phyloP scores from a whole-genome alignment of 768 basidiomycete species.

The Cyathus striatus region DNA sequence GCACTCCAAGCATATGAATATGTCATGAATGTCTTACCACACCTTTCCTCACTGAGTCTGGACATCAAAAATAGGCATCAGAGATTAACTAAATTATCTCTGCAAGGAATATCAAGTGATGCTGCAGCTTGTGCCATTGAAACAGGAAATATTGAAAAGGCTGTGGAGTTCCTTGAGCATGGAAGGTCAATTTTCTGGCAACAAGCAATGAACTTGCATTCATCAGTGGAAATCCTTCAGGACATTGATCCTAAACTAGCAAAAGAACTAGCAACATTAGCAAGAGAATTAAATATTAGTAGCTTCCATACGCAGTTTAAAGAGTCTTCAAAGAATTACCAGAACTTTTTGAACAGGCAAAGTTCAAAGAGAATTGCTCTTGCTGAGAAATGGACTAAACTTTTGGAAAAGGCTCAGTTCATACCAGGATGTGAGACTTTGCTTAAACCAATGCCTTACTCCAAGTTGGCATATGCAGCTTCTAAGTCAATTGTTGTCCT shows the following conservation, averaged over 20 bases:
- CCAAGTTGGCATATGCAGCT: neutral
- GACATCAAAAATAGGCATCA: slow-evolving; percentile 2
- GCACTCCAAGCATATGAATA: slow-evolving; percentile 6
- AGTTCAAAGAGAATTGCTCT: neutral
- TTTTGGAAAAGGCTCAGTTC: neutral
- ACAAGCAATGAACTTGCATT: neutral
- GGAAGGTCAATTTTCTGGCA: slow-evolving; percentile 1
- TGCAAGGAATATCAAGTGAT: neutral
- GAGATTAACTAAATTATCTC: slow-evolving; percentile 1
- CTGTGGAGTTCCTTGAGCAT: slow-evolving; percentile 9
- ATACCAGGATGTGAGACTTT: neutral
- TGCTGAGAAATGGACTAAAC: neutral
- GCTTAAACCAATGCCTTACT: neutral
- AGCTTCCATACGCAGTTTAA: neutral
- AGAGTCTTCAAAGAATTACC: neutral
- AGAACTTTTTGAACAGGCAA: neutral
- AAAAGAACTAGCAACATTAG: neutral
- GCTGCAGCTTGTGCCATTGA: slow-evolving; percentile 7
- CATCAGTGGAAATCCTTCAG: neutral
- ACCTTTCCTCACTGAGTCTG: slow-evolving; percentile 7
- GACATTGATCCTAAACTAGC: neutral
- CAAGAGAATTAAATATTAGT: neutral
- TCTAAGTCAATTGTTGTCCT: neutral
- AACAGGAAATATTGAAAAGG: slow-evolving; percentile 4
- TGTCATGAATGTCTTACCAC: slow-evolving; percentile 3